Percentiles rank a stretch among this genome's conserved stretches.
Conservation (phyloP, 306 rosid species). For the Inga laurina region DNA sequence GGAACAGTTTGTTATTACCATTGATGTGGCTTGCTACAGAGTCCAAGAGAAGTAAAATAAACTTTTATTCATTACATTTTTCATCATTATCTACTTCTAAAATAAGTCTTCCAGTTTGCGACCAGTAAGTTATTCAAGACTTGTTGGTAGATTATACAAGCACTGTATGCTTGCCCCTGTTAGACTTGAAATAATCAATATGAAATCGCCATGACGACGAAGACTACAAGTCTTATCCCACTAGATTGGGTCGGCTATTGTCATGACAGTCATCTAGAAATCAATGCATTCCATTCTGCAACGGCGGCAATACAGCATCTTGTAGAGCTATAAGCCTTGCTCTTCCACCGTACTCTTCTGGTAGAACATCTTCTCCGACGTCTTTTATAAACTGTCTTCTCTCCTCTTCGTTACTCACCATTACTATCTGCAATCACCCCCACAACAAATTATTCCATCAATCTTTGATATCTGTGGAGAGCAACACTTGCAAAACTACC, state of each 20-base stretch:
- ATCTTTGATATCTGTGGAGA: background rate
- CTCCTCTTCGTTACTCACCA: slow-evolving; percentile 72
- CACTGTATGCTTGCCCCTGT: background rate
- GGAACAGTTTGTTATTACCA: background rate
- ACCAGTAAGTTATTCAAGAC: background rate
- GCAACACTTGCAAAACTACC: background rate
- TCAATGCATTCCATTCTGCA: slow-evolving; percentile 44
- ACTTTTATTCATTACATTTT: background rate
- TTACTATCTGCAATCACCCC: slow-evolving; percentile 68
- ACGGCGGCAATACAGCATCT: slow-evolving; percentile 52
- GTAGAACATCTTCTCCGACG: slow-evolving; percentile 78
- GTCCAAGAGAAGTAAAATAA: background rate
- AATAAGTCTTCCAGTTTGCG: background rate
- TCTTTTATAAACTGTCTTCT: slow-evolving; percentile 50
- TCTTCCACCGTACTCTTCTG: slow-evolving; percentile 83
- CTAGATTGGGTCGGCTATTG: background rate
- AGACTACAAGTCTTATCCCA: no score
- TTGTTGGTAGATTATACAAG: slow-evolving; percentile 2
- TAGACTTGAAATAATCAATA: background rate
- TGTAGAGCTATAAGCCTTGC: slow-evolving; percentile 66
- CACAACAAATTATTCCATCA: slow-evolving; percentile 23
- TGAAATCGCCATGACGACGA: background rate
- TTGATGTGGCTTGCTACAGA: background rate
- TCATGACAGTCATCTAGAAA: background rate
- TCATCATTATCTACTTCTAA: background rate